Evolutionary conservation across 495 filamentous ascomycete genomes (phyloP).

Genomic region (Hypoxylon fragiforme): DNA sequence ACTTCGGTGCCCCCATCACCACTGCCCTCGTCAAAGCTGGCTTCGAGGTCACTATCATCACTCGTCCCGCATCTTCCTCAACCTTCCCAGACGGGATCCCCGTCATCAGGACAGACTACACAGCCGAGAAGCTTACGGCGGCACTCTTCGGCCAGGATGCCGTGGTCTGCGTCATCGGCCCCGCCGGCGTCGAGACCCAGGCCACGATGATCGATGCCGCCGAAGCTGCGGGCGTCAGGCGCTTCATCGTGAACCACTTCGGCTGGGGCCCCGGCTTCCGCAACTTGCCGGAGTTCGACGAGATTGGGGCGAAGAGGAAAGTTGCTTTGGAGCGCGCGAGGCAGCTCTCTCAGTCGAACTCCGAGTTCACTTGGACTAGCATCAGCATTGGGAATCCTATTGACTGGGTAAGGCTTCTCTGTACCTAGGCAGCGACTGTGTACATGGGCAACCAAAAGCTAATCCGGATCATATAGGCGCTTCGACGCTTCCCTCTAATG

Average conservation of each 20-base stretch:
- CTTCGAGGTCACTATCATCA: slow-evolving; percentile 56
- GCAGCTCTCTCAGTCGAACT: slow-evolving; percentile 34
- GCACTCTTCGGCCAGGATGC: slow-evolving; percentile 52
- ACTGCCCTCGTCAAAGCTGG: slow-evolving; percentile 46
- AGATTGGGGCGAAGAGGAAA: slow-evolving; percentile 20
- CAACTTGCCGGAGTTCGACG: slow-evolving; percentile 27
- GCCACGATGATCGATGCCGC: slow-evolving; percentile 54
- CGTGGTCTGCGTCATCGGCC: slow-evolving; percentile 43
- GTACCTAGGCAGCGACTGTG: background rate
- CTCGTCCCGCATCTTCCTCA: slow-evolving; percentile 42
- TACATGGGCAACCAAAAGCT: background rate
- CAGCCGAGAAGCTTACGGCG: slow-evolving; percentile 43
- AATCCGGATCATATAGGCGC: slow-evolving; percentile 17
- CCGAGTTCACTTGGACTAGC: slow-evolving; percentile 46
- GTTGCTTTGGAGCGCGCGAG: slow-evolving; percentile 41
- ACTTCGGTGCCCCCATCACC: slow-evolving; percentile 54
- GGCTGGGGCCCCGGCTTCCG: slow-evolving; percentile 47
- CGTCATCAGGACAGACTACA: slow-evolving; percentile 47
- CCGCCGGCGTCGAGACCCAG: slow-evolving; percentile 37
- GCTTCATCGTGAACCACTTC: slow-evolving; percentile 59
- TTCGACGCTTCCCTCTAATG: slow-evolving; percentile 37
- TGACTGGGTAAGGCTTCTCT: slow-evolving; percentile 41
- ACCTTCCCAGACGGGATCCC: slow-evolving; percentile 36
- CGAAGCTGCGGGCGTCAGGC: slow-evolving; percentile 49
- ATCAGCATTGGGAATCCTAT: slow-evolving; percentile 48